Evolutionary conservation across 768 basidiomycete genomes (phyloP), one percentile per base, ranked within the genome.

Genomic region (Tulasnella sp.): DNA sequence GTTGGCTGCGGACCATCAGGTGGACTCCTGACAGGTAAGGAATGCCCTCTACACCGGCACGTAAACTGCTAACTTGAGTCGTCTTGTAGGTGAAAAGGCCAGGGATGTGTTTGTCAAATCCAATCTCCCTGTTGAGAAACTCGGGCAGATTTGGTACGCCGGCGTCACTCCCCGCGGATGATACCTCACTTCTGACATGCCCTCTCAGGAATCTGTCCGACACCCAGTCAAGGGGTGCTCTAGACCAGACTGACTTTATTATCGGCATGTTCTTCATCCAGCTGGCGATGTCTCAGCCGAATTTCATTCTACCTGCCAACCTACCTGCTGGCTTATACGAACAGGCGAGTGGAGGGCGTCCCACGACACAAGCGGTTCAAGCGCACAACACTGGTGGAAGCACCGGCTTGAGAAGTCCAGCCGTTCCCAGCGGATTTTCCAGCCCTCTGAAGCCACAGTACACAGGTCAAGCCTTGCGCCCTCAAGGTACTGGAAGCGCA

Each of bases 221-320:
- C 70, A 93, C 92, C 2, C 87, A 93, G 71, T 81, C 87, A 64
- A 80, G 96, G 62, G 94, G 96, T 53, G 74, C 78, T 11, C 82
- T 99, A 61, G 96, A 99, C 69, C 74, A 82, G 15, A 77, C 85
- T 46, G 96, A 99, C 71, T 99, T 99, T 68, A 84, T 87, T 61
- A 82, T 99, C 66, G 96, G 85, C 42, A 93, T 96, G 92, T 91
- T 90, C 70, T 80, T 97, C 68, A 92, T 98, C 63, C 92, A 97
- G 71, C 85, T 81, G n/a, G 74, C 80, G 41, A 96, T 97, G 92
- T 81, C 85, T 54, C 80, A 80, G 57, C 79, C 84, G 62, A 73
- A 90, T 57, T 74, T 82, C 53, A 78, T 77, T 61, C 77, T 93
- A 51, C 92, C 92, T 34, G 70, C 78, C 4, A 72, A 77, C 2